Percentiles rank a stretch among this genome's conserved stretches.
These are phyloP conservation scores for Gloeophyllum trabeum DNA, from an alignment of 768 basidiomycete species.

Conservation along the genomic window DNA sequence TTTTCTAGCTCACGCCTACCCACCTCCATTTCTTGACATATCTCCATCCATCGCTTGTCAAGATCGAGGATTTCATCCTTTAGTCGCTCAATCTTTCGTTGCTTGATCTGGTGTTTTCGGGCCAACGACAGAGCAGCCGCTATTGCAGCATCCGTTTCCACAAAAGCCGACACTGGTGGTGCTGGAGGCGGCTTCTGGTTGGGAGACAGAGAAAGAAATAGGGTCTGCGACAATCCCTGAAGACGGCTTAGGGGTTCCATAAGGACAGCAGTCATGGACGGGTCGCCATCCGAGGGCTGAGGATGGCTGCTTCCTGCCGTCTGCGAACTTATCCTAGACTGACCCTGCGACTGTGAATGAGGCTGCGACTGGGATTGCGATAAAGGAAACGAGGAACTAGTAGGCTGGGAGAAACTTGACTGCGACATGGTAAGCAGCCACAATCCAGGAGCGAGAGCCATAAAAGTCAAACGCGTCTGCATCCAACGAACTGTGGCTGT, in stretches of 20 bases:
- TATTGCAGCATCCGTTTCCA: constrained; percentile 53
- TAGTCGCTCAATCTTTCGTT: constrained; percentile 60
- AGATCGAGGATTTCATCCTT: constrained; percentile 61
- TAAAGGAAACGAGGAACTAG: too few relatives aligned
- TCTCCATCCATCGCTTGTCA: constrained; percentile 55
- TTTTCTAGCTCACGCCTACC: constrained; percentile 62
- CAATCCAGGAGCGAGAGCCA: too few relatives aligned
- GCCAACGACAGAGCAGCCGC: constrained; percentile 55
- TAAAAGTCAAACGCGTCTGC: too few relatives aligned
- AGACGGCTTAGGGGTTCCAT: constrained; percentile 51
- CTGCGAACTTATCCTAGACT: too few relatives aligned
- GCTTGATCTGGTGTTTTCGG: constrained; percentile 64
- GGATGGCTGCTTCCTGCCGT: too few relatives aligned
- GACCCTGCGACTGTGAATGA: too few relatives aligned
- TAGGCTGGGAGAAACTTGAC: too few relatives aligned
- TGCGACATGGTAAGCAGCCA: too few relatives aligned
- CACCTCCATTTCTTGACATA: constrained; percentile 52
- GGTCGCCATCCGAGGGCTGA: too few relatives aligned
- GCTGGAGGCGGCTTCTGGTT: constrained; percentile 53
- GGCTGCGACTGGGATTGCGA: too few relatives aligned
- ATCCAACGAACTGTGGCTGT: too few relatives aligned
- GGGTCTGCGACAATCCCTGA: constrained; percentile 50
- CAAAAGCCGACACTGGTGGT: constrained; percentile 44
- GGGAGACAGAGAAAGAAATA: constrained; percentile 68
- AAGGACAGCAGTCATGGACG: constrained; percentile 40